These are phyloP conservation scores for Chytridiales sp. DNA, from an alignment of 371 early-diverging fungal species.

Conservation along the genomic window DNA sequence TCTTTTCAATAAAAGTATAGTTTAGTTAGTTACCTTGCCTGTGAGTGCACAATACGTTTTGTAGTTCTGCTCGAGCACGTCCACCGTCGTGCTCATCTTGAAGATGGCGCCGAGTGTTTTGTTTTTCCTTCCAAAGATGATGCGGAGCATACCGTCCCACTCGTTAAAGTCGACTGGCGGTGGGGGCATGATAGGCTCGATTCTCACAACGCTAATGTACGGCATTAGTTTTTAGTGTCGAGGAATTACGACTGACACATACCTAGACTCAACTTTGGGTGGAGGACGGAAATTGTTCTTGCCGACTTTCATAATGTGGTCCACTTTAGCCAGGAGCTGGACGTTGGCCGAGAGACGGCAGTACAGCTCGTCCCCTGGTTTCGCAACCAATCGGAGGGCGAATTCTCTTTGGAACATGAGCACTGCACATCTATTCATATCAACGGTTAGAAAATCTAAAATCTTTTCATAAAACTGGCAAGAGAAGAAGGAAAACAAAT, in stretches of 20 bases:
- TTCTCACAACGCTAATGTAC: conserved; percentile 73
- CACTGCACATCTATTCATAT: conserved; percentile 68
- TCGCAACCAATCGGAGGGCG: conserved; percentile 95
- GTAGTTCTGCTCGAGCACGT: conserved; percentile 92
- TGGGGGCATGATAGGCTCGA: conserved; percentile 93
- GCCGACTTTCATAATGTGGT: conserved; percentile 97
- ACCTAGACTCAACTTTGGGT: conserved; percentile 96
- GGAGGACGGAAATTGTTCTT: conserved; percentile 99
- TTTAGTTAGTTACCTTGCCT: conserved; percentile 51
- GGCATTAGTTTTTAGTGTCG: not conserved
- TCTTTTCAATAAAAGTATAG: no score
- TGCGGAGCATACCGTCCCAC: conserved; percentile 97
- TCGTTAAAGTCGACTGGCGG: conserved; percentile 95
- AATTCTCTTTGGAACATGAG: conserved; percentile 99
- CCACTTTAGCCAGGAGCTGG: conserved; percentile 95
- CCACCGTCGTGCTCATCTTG: conserved; percentile 80
- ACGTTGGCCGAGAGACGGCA: conserved; percentile 96
- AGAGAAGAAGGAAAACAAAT: not conserved
- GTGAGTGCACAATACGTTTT: conserved; percentile 83
- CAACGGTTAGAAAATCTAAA: not conserved
- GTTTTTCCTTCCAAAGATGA: conserved; percentile 96
- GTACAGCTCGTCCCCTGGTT: conserved; percentile 92
- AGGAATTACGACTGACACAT: no score
- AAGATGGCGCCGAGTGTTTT: conserved; percentile 94
- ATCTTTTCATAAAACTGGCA: not conserved